Evolutionary conservation across 768 basidiomycete genomes (phyloP).

Genomic region (Russula griseocarnosa): DNA sequence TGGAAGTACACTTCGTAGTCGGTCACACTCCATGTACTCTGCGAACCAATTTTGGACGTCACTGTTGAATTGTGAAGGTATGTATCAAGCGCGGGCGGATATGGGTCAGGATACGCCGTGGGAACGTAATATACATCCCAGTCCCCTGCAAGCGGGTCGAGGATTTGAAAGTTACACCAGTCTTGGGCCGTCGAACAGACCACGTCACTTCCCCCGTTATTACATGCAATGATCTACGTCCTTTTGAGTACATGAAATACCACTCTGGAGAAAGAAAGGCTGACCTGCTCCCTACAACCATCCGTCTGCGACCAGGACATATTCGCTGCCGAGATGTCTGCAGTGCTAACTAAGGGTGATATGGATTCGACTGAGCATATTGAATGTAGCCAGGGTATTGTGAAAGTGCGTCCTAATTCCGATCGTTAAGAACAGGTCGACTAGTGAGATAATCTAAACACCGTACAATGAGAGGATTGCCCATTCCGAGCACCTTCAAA

Average conservation of each 20-base stretch:
- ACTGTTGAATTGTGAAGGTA: constrained; percentile 35
- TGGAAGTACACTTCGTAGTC: constrained; percentile 44
- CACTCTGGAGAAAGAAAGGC: neutral
- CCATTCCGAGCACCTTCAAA: constrained; percentile 57
- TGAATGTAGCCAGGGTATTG: constrained; percentile 58
- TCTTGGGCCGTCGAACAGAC: constrained; percentile 42
- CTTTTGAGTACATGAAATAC: neutral
- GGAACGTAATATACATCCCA: constrained; percentile 56
- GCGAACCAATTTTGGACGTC: constrained; percentile 43
- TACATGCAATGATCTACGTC: constrained; percentile 48
- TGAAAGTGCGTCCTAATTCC: constrained; percentile 36
- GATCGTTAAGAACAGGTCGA: neutral
- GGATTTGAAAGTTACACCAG: constrained; percentile 55
- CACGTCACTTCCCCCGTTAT: constrained; percentile 43
- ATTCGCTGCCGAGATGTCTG: constrained; percentile 43
- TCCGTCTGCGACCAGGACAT: constrained; percentile 40
- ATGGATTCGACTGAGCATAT: constrained; percentile 52
- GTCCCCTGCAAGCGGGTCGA: constrained; percentile 35
- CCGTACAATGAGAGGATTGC: constrained; percentile 58
- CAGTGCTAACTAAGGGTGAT: constrained; percentile 48
- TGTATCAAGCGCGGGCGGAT: constrained; percentile 42
- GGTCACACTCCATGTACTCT: constrained; percentile 41
- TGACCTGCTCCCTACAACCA: constrained; percentile 52
- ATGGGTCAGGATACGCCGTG: constrained; percentile 43
- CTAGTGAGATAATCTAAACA: neutral